These are phyloP conservation scores for Moesziomyces parantarcticus DNA, from an alignment of 1,284 basidiomycete genomes.

Conservation along the genomic window DNA sequence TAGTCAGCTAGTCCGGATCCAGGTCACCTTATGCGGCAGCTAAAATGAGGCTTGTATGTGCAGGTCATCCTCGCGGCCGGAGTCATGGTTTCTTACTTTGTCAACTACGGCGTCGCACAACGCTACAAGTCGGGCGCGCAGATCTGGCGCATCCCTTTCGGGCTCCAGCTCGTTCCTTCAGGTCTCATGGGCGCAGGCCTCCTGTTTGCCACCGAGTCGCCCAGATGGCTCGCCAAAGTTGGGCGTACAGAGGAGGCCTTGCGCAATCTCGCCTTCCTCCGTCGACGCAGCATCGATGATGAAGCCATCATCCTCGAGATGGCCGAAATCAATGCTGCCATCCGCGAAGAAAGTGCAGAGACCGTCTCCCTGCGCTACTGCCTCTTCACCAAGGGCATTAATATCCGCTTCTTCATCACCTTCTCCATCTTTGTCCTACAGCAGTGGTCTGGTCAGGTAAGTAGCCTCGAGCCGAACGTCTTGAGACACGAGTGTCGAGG, in stretches of 20 bases:
- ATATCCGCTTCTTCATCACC: conserved; percentile 69
- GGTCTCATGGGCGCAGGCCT: conserved; percentile 81
- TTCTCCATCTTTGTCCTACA: conserved; percentile 67
- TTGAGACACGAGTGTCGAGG: too few species aligned
- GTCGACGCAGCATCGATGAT: conserved; percentile 67
- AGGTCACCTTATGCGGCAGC: not conserved
- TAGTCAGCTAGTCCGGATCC: too few species aligned
- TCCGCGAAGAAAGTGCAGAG: conserved; percentile 62
- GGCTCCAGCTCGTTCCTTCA: conserved; percentile 79
- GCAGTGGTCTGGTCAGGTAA: conserved; percentile 68
- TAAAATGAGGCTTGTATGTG: conserved; percentile 59
- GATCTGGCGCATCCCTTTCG: conserved; percentile 80
- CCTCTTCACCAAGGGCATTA: conserved; percentile 69
- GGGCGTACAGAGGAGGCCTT: conserved; percentile 68
- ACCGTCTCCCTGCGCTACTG: conserved; percentile 67
- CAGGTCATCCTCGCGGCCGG: conserved; percentile 26
- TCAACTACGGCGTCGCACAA: conserved; percentile 71
- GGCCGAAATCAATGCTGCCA: conserved; percentile 65
- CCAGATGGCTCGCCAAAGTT: conserved; percentile 69
- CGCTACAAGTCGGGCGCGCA: conserved; percentile 72
- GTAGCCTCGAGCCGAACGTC: not conserved
- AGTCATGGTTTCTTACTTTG: conserved; percentile 69
- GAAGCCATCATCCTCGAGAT: conserved; percentile 67
- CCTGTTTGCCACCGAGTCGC: conserved; percentile 74
- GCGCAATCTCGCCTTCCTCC: conserved; percentile 68